A percentile compares a stretch with the other conserved stretches of the same genome.
These are phyloP conservation scores for Theobroma grandiflorum DNA, from an alignment of 441 rosid genomes.

Conservation along the genomic window DNA sequence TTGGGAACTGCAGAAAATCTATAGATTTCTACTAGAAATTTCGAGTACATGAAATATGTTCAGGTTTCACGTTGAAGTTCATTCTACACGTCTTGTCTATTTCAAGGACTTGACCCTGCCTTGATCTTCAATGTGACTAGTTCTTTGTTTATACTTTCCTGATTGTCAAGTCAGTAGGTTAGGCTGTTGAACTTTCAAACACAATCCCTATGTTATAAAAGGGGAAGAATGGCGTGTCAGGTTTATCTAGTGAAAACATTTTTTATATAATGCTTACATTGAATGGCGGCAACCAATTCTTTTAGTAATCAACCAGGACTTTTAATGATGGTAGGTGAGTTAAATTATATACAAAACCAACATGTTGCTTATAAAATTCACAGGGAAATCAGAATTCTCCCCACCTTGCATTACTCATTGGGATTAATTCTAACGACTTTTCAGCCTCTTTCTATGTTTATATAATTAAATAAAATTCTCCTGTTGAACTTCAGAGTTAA, in stretches of 20 bases:
- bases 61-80: not conserved
- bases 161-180: constrained; percentile 17
- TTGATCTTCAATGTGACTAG: not conserved
- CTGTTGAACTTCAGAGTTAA: not conserved
- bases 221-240: constrained; percentile 7
- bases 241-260: not conserved
- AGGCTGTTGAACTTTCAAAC: constrained; percentile 7
- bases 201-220: constrained; percentile 8
- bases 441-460: not conserved
- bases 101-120: not conserved
- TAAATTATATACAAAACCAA: not conserved
- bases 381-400: not conserved
- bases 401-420: not conserved
- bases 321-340: not conserved
- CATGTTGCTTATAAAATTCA: not conserved
- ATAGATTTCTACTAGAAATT: not conserved
- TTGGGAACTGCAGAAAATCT: not conserved
- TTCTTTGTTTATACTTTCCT: not conserved
- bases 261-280: not conserved
- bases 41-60: not conserved
- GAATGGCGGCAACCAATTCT: not conserved
- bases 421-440: not conserved
- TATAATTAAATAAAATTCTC: not conserved
- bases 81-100: not conserved
- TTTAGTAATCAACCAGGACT: not conserved